Evolutionary conservation across 305 asterid species (phyloP), one percentile per base, ranked within the genome.

Genomic region (Solanum aculeatissimum): DNA sequence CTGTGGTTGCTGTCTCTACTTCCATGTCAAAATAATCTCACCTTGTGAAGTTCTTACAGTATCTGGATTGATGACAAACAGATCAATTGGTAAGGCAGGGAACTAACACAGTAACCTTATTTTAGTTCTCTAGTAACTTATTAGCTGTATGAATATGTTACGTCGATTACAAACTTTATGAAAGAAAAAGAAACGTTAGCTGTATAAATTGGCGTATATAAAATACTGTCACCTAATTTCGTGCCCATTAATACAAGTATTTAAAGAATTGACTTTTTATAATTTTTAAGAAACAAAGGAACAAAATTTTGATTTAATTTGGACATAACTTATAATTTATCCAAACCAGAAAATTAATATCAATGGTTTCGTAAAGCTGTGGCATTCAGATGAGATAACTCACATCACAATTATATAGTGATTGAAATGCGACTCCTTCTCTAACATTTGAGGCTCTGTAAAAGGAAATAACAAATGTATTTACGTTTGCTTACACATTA

Each of bases 11-110:
- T 40, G 91, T 86, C 63, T 91, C 97, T 27, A 86, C 92, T 83
- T 95, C 94, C 98, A 95, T 93, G 74, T 60, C 87, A 82, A 81
- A 84, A 80, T 78, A 68, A 65, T 78, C 45, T 83, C 83, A 72
- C 69, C 71, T 49, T 82, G 25, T 81, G 86, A 53, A 77, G 42
- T 47, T 70, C 86, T 69, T 84, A 55, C 29, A 53, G 58, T 35
- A 84, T 84, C 85, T 78, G 32, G 12, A 45, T 9, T 83, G 45
- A 69, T 38, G 70, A 83, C 1, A 43, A 69, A 49, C 55, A 49
- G 13, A 19, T 1, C 49, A 18, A 19, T 51, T 78, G 10, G 32
- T 53, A 51, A 78, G 66, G 3, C 16, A 53, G 18, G 19, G 49
- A 78, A 53, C 25, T 29, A 78, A 38, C 78, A 27, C 63, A 77